phyloP scores from a whole-genome alignment of 768 basidiomycete genomes.

The Mycena kentingensis region DNA sequence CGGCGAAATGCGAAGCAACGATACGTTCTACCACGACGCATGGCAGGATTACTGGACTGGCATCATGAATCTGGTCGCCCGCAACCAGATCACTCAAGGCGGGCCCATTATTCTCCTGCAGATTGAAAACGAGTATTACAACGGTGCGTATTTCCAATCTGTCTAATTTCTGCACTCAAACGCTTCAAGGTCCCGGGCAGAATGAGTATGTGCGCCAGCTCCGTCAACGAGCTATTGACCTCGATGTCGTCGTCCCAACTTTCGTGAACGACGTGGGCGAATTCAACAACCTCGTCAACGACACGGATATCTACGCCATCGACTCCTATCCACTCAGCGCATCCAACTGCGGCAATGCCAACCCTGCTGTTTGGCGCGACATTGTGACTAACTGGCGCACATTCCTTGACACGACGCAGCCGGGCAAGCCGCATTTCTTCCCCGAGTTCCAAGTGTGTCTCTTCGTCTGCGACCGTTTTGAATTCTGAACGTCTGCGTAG shows the following conservation, averaged over 20 bases:
- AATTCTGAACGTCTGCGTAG: no score
- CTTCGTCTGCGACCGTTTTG: no score
- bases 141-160: no score
- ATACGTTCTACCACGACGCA: conserved; percentile 48
- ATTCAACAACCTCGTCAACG: conserved; percentile 45
- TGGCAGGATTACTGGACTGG: conserved; percentile 57
- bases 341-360: conserved; percentile 51
- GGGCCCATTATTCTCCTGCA: conserved; percentile 51
- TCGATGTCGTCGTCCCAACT: conserved; percentile 51
- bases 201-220: conserved; percentile 50
- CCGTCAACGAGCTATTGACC: conserved; percentile 38
- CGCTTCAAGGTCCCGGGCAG: no score
- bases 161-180: no score
- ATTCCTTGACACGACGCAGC: conserved; percentile 12
- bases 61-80: conserved; percentile 43
- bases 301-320: conserved; percentile 54
- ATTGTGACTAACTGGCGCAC: conserved; percentile 14
- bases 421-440: conserved; percentile 15
- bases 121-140: conserved; percentile 54
- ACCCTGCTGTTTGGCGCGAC: conserved; percentile 47
- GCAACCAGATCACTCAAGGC: conserved; percentile 52
- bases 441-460: conserved; percentile 45
- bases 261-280: conserved; percentile 53
- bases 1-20: conserved; percentile 51
- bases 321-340: conserved; percentile 53